A percentile compares a stretch with the other conserved stretches of the same genome.
These are phyloP conservation scores for Apocynum venetum DNA, from an alignment of 257 asterid genomes.

Conservation along the genomic window DNA sequence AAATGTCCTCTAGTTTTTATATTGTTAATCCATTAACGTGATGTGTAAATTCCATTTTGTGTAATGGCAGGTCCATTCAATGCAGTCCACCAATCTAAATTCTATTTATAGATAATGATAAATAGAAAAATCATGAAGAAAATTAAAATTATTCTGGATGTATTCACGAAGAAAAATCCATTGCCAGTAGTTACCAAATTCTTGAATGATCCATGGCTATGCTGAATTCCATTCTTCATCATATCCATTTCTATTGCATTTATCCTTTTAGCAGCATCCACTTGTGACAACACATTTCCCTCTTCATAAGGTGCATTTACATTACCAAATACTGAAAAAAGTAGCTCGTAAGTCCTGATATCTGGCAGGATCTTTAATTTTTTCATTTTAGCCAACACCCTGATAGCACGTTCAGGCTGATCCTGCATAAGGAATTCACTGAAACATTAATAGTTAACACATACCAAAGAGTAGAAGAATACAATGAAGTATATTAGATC, in stretches of 20 bases:
- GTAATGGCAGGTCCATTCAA: neutral
- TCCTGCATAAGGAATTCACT: constrained; percentile 55
- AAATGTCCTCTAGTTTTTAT: neutral
- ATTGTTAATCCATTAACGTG: neutral
- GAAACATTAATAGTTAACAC: neutral
- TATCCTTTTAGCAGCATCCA: constrained; percentile 66
- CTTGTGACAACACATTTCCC: constrained; percentile 54
- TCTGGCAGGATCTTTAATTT: constrained; percentile 46
- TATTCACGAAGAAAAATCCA: constrained; percentile 3
- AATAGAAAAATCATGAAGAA: neutral
- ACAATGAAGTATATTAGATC: neutral
- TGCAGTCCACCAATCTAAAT: neutral
- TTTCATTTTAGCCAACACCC: constrained; percentile 57
- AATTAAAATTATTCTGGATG: neutral
- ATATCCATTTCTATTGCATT: constrained; percentile 78
- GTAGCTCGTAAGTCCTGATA: constrained; percentile 66
- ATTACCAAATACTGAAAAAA: constrained; percentile 74
- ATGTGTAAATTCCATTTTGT: neutral
- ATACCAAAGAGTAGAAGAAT: neutral
- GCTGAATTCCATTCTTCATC: constrained; percentile 70
- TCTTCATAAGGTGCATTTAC: constrained; percentile 76
- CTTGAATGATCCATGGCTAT: constrained; percentile 54
- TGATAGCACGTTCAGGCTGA: constrained; percentile 70
- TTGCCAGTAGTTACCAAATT: constrained; percentile 52
- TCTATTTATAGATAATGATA: neutral